phyloP scores from a whole-genome alignment of 139 green algal species.

The Picocystis salinarum region DNA sequence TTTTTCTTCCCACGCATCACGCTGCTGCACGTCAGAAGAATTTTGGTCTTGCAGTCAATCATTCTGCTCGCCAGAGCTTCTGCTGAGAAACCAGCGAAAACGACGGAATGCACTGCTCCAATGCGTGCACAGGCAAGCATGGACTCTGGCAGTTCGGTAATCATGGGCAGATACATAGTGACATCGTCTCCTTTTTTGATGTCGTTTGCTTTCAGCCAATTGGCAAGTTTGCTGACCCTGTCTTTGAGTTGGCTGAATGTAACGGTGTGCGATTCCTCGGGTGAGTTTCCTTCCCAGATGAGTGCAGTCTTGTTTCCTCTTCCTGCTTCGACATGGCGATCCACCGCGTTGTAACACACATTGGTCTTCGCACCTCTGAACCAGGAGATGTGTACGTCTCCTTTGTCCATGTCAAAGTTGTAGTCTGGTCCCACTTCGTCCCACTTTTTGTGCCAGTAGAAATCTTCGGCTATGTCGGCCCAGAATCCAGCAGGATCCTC shows the following conservation, averaged over 20 bases:
- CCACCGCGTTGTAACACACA: slow-evolving; percentile 69
- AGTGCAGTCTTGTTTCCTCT: slow-evolving; percentile 33
- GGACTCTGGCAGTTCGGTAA: slow-evolving; percentile 61
- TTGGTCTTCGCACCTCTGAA: slow-evolving; percentile 64
- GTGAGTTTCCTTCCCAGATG: slow-evolving; percentile 77
- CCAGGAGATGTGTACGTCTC: slow-evolving; percentile 37
- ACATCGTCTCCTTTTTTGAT: slow-evolving; percentile 71
- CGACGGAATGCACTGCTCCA: slow-evolving; percentile 81
- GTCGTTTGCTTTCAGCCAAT: slow-evolving; percentile 61
- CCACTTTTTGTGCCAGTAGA: slow-evolving; percentile 74
- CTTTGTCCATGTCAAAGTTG: slow-evolving; percentile 67
- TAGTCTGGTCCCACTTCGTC: slow-evolving; percentile 17
- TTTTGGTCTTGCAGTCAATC: slow-evolving; percentile 28
- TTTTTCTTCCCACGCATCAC: slow-evolving; percentile 63
- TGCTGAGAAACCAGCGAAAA: slow-evolving; percentile 89
- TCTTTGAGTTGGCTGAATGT: slow-evolving; percentile 58
- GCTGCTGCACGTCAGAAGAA: slow-evolving; percentile 37
- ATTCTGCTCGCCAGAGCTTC: slow-evolving; percentile 58
- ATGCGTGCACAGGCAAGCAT: slow-evolving; percentile 79
- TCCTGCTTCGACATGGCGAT: slow-evolving; percentile 46
- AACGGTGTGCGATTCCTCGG: slow-evolving; percentile 25
- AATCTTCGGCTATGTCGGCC: slow-evolving; percentile 57
- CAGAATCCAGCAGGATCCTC: slow-evolving; percentile 81
- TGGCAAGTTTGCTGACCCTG: slow-evolving; percentile 43
- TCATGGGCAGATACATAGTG: slow-evolving; percentile 93